A percentile compares a stretch with the other conserved stretches of the same genome.
These are phyloP conservation scores for Dillenia suffruticosa DNA, from an alignment of 164 flowering plant species.

Conservation along the genomic window DNA sequence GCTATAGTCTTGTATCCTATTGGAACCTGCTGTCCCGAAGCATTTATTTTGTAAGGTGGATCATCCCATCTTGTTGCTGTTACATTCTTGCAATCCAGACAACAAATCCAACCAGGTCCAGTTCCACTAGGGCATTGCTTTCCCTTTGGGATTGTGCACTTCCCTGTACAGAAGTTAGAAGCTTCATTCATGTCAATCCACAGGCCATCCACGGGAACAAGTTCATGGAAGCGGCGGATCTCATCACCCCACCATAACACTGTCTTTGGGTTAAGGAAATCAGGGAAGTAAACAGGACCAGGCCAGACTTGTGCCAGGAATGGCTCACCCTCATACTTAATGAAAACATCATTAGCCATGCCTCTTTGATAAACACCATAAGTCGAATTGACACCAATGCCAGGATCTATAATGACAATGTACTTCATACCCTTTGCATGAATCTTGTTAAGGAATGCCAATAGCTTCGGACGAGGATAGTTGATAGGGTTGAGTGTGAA, in stretches of 20 bases:
- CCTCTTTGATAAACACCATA: slow-evolving; percentile 75
- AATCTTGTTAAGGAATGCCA: slow-evolving; percentile 58
- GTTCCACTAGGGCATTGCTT: slow-evolving; percentile 60
- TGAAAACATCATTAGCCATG: slow-evolving; percentile 69
- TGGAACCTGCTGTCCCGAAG: slow-evolving; percentile 57
- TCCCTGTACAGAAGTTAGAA: slow-evolving; percentile 84
- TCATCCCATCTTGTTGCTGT: slow-evolving; percentile 85
- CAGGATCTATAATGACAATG: slow-evolving; percentile 87
- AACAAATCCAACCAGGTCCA: slow-evolving; percentile 81
- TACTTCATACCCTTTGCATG: slow-evolving; percentile 78
- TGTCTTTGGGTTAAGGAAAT: slow-evolving; percentile 79
- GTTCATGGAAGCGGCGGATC: slow-evolving; percentile 63
- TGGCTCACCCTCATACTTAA: slow-evolving; percentile 76
- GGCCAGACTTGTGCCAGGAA: slow-evolving; percentile 95
- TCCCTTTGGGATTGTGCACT: slow-evolving; percentile 61
- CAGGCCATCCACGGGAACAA: slow-evolving; percentile 89
- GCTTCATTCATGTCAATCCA: slow-evolving; percentile 99
- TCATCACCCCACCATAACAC: slow-evolving; percentile 87
- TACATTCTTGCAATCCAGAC: slow-evolving; percentile 90
- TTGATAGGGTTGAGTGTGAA: slow-evolving; percentile 75
- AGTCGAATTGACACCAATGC: slow-evolving; percentile 64
- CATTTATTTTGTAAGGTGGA: slow-evolving; percentile 97
- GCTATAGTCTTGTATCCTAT: slow-evolving; percentile 89
- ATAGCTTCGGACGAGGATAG: slow-evolving; percentile 66
- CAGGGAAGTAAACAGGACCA: slow-evolving; percentile 92